Conservation (phyloP, 2,329 filamentous ascomycete species). For the Eurotiales sp. region DNA sequence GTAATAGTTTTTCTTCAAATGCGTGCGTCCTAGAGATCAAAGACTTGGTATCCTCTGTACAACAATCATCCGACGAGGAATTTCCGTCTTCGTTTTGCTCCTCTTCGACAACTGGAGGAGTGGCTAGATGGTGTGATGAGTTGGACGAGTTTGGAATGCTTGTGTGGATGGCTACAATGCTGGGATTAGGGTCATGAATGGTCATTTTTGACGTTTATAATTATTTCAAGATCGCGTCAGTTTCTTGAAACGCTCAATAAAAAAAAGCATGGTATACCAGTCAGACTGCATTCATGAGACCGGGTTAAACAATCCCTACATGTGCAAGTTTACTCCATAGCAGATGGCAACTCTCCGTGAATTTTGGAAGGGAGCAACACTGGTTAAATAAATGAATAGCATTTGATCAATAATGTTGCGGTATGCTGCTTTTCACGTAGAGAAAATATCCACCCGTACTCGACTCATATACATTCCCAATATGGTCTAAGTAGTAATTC, state of each 20-base stretch:
- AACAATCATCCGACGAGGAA: not conserved
- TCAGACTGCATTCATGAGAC: too few species aligned
- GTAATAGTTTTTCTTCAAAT: not conserved
- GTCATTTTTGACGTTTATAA: too few species aligned
- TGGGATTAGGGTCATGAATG: not conserved
- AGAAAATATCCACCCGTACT: too few species aligned
- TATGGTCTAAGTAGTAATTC: not conserved
- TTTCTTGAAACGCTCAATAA: too few species aligned
- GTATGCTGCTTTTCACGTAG: too few species aligned
- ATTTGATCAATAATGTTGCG: too few species aligned
- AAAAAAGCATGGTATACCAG: not conserved
- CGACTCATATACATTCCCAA: not conserved
- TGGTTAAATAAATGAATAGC: too few species aligned
- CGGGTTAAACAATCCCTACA: too few species aligned
- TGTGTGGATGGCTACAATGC: conserved; percentile 7
- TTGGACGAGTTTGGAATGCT: conserved; percentile 6
- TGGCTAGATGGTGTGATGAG: conserved; percentile 3
- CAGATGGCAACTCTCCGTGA: too few species aligned
- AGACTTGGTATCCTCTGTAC: not conserved
- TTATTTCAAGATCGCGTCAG: too few species aligned
- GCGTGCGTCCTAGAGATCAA: not conserved
- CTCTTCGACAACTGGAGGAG: not conserved
- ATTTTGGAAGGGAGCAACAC: too few species aligned
- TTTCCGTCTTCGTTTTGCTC: not conserved
- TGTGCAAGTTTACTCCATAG: too few species aligned